phyloP scores from a whole-genome alignment of 2,329 filamentous ascomycete genomes.

The Acarospora socialis region DNA sequence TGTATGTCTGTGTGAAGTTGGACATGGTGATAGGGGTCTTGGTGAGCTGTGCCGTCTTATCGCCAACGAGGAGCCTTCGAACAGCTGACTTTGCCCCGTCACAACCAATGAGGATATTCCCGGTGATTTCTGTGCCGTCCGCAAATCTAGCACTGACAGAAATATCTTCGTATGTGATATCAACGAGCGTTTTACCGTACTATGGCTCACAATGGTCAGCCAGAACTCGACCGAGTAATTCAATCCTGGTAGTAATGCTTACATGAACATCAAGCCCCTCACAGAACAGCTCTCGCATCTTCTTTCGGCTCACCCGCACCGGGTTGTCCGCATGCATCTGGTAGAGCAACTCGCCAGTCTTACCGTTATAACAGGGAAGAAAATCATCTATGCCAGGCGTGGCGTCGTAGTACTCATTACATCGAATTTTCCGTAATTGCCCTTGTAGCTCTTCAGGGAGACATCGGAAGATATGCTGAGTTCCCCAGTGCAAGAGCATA shows the following conservation, averaged over 20 bases:
- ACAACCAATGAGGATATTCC: background rate
- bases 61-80: background rate
- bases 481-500: constrained; percentile 28
- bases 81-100: constrained; percentile 5
- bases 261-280: constrained; percentile 20
- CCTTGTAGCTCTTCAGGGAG: constrained; percentile 21
- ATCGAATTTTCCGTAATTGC: constrained; percentile 20
- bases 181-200: constrained; percentile 1
- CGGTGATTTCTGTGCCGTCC: background rate
- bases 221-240: constrained; percentile 26
- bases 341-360: constrained; percentile 26
- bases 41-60: background rate
- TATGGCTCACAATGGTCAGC: constrained; percentile 15
- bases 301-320: constrained; percentile 23
- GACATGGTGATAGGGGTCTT: constrained; percentile 6
- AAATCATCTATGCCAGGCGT: constrained; percentile 18
- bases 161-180: background rate
- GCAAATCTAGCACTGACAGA: background rate
- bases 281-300: constrained; percentile 21
- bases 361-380: constrained; percentile 22
- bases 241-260: no score
- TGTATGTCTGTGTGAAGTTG: constrained; percentile 8
- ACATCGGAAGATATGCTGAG: constrained; percentile 22
- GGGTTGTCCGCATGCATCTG: constrained; percentile 21
- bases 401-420: constrained; percentile 24